Evolutionary conservation across 2,329 filamentous ascomycete species (phyloP), one percentile per base, ranked within the genome.

Genomic region (Verticillium isaacii): DNA sequence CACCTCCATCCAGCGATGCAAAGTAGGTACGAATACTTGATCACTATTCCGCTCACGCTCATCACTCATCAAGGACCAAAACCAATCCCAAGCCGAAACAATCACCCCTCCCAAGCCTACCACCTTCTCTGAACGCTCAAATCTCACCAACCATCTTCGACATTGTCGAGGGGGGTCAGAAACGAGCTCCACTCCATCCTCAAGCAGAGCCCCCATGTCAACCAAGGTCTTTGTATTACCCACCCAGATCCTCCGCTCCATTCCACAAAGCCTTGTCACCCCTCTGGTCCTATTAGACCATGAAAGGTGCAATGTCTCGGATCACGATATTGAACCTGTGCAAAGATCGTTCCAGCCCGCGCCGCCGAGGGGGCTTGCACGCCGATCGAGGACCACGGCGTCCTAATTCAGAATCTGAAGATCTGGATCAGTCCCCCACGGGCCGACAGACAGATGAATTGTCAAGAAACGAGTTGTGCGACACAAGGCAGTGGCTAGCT

Each of bases 81-180:
- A 64, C 68, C 66, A 61, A 69, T 68, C 66, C 67, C 66, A 62
- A 63, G 9, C 32, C 55, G 25, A 57, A 57, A 32, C 55, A 57
- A 7, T 25, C 8, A 15, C 34, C 29, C 23, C 29, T 23, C 9
- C 11, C 55, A 57, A 23, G 34, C 32, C 55, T 23, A 17, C 29
- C 41, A 50, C n/a, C 29, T 36, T 11, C 25, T 57, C 57, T 56
- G 57, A 61, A 50, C 15, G 12, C 62, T 59, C 36, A 59, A 56
- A 60, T 52, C 54, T 61, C 52, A 23, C 60, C 62, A 62, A 64
- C 59, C 63, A 65, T 59, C 58, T 62, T 45, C 39, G 60, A 59
- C 45, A 52, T 52, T 8, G 23, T 52, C 19, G 41, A 52, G 9
- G 19, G 34, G 9, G 45, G 8, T n/a, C 8, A 45, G 5, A 45